Base-by-base conservation (phyloP, 371 early-diverging fungal genomes). In the Chytridium lagenaria region DNA sequence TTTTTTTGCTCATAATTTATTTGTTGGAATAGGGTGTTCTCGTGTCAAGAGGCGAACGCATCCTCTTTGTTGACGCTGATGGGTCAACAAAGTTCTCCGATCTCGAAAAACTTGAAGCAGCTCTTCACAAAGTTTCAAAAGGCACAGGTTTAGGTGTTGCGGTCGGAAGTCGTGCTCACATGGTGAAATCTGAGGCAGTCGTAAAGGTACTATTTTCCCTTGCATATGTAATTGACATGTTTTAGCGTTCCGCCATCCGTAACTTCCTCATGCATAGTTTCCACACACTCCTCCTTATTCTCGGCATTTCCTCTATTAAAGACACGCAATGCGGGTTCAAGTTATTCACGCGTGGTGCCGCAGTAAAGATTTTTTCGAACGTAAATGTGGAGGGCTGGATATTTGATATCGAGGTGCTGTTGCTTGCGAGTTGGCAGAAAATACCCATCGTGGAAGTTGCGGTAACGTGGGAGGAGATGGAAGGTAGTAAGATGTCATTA, bases 241-340 rank as follows among this genome's bases (percentile, higher is more conserved):
- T 44, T 40, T 78, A 94, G 95, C 89, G 97, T 30, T 94, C 96
- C 10, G 89, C 89, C 67, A 85, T 97, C 51, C 89, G 97, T 68
- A 95, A 95, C 77, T 88, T 96, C 65, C 86, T 96, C 73, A 96
- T 96, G 94, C 89, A 91, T 78, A 90, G 92, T 3, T 97, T 98
- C 85, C 96, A 98, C 82, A 85, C 87, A 50, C 76, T 95, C 65
- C 92, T 98, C 36, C 90, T 90, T 69, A 69, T 94, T 7, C 84
- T 97, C 63, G 85, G 85, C 2, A 92, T 96, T 72, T 86, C 92
- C 23, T 87, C 88, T 1, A 92, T 97, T 73, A 89, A 90, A 50
- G 97, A 98, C 80, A 97, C 97, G 1, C 97, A 98, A 80, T 98
- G 98, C 80, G 98, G 98, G 1, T 98, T 98, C 86, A 98, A 98